A percentile compares a stretch with the other conserved stretches of the same genome.
phyloP scores from a whole-genome alignment of 176 grass and related monocot genomes.

The Elaeis guineensis region DNA sequence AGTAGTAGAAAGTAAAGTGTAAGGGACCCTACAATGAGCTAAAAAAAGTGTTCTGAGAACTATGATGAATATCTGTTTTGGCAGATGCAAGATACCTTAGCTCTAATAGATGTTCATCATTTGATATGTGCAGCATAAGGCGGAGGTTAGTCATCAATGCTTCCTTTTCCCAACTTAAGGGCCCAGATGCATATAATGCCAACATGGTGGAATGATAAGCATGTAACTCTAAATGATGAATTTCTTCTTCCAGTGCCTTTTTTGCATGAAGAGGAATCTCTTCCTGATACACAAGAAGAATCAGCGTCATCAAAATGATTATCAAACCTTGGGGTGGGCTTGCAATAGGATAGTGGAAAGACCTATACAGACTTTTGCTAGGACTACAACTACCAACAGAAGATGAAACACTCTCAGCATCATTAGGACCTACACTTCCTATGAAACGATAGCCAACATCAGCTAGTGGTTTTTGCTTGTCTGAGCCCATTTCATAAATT shows the following conservation, averaged over 20 bases:
- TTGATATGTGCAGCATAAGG: slow-evolving; percentile 46
- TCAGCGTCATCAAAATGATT: slow-evolving; percentile 7
- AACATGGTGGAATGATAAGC: slow-evolving; percentile 41
- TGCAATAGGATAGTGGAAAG: slow-evolving; percentile 9
- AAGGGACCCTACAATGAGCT: neutral
- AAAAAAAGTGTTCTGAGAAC: neutral
- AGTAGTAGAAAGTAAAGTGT: no score
- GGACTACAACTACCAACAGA: slow-evolving; percentile 39
- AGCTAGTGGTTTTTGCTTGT: no score
- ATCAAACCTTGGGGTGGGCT: slow-evolving; percentile 4
- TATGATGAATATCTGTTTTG: slow-evolving; percentile 1
- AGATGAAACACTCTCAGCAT: slow-evolving; percentile 30
- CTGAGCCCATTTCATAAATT: no score
- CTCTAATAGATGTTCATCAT: slow-evolving; percentile 52
- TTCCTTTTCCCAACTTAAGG: slow-evolving; percentile 56
- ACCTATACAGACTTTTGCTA: slow-evolving; percentile 15
- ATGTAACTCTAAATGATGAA: slow-evolving; percentile 41
- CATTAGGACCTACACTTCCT: neutral
- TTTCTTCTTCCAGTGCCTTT: slow-evolving; percentile 12
- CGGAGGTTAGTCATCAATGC: slow-evolving; percentile 55
- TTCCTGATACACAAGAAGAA: slow-evolving; percentile 21
- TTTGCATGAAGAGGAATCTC: slow-evolving; percentile 13
- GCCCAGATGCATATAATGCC: slow-evolving; percentile 48
- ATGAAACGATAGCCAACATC: no score
- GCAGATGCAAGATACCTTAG: slow-evolving; percentile 30